phyloP scores from a whole-genome alignment of 140 eudicot species.

The Erigeron philadelphicus region DNA sequence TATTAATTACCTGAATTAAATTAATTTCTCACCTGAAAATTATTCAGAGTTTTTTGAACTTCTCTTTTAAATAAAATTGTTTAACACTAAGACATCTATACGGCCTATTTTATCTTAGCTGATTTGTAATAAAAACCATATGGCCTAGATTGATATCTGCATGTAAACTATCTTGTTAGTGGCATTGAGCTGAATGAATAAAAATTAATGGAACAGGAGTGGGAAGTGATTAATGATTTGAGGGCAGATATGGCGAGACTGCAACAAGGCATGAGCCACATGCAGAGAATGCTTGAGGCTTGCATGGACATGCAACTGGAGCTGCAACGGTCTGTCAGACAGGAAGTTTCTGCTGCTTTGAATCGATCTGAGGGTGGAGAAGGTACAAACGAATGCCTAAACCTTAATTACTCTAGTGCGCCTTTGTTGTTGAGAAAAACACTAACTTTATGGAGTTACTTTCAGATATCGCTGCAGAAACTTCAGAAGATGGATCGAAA shows the following conservation, averaged over 20 bases:
- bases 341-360: slow-evolving; percentile 97
- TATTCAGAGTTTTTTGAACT: too few species aligned
- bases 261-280: slow-evolving; percentile 97
- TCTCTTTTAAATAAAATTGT: background rate
- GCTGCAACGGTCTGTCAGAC: slow-evolving; percentile 92
- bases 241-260: slow-evolving; percentile 89
- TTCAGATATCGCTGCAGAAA: slow-evolving; percentile 69
- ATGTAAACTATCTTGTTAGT: background rate
- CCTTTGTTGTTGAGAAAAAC: background rate
- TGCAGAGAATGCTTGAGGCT: slow-evolving; percentile 99
- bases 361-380: slow-evolving; percentile 76
- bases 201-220: slow-evolving; percentile 53
- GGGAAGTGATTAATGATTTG: slow-evolving; percentile 92
- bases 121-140: background rate
- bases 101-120: background rate
- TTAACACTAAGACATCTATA: slow-evolving; percentile 1
- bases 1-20: too few species aligned
- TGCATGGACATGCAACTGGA: slow-evolving; percentile 99
- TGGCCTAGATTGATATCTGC: background rate
- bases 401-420: slow-evolving; percentile 6
- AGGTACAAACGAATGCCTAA: slow-evolving; percentile 41
- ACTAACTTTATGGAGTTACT: slow-evolving; percentile 1
- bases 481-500: slow-evolving; percentile 88
- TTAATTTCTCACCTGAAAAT: too few species aligned
- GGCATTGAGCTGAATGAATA: slow-evolving; percentile 19